A percentile compares a stretch with the other conserved stretches of the same genome.
phyloP scores from a whole-genome alignment of 1,139 yeast species.

The Meyerozyma smithsonii region DNA sequence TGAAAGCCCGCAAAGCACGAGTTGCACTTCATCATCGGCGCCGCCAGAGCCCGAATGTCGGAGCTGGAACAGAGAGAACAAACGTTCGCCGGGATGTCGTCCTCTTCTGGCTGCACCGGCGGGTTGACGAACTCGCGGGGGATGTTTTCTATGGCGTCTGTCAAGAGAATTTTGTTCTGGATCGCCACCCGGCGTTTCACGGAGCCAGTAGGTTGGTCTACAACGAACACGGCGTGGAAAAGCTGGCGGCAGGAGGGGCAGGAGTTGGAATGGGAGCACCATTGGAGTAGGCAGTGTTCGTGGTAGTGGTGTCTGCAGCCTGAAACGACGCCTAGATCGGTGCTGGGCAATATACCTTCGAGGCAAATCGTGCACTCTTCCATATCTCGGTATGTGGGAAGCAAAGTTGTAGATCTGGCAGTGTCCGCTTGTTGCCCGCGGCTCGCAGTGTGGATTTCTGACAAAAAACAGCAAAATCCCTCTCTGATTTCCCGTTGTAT shows the following conservation, averaged over 20 bases:
- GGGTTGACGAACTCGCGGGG: constrained; percentile 35
- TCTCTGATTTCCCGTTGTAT: neutral
- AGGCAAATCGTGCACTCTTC: constrained; percentile 50
- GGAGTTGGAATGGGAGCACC: constrained; percentile 47
- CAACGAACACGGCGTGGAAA: constrained; percentile 26
- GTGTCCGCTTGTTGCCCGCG: neutral
- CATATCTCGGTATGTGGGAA: neutral
- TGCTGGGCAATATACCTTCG: constrained; percentile 25
- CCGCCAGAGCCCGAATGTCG: constrained; percentile 17
- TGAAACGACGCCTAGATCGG: constrained; percentile 31
- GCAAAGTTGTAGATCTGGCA: neutral
- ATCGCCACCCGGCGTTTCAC: constrained; percentile 15
- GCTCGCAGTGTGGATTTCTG: neutral
- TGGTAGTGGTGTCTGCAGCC: constrained; percentile 45
- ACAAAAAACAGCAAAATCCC: too few relatives aligned
- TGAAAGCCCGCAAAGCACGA: constrained; percentile 35
- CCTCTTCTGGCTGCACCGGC: constrained; percentile 9
- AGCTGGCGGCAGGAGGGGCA: constrained; percentile 50
- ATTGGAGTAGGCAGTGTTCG: constrained; percentile 38
- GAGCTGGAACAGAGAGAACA: constrained; percentile 39
- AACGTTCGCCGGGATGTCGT: constrained; percentile 10
- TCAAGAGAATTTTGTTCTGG: constrained; percentile 28
- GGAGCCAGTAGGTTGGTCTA: constrained; percentile 8
- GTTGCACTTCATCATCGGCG: constrained; percentile 25
- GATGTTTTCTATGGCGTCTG: constrained; percentile 36